Percentiles rank a stretch among this genome's conserved stretches.
Evolutionary conservation across 495 filamentous ascomycete genomes (phyloP).

Genomic region (Penicillium robsamsonii): DNA sequence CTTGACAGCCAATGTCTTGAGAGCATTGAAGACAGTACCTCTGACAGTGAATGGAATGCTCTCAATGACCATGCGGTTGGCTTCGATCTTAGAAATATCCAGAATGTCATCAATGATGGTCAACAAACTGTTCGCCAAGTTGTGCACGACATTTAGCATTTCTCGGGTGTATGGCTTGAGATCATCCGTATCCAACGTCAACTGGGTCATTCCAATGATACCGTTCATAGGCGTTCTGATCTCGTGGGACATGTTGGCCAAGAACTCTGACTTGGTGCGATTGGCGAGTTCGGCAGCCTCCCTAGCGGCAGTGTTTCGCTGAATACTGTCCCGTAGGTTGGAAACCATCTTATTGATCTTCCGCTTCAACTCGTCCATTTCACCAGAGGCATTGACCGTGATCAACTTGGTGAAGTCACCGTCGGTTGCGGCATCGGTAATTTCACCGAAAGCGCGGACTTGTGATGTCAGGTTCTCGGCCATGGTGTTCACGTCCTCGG

Average conservation of each 20-base stretch:
- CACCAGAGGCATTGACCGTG: slow-evolving; percentile 95
- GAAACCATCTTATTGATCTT: slow-evolving; percentile 99
- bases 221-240: slow-evolving; percentile 92
- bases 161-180: slow-evolving; percentile 93
- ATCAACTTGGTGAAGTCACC: slow-evolving; percentile 97
- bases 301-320: slow-evolving; percentile 93
- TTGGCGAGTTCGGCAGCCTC: slow-evolving; percentile 97
- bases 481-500: slow-evolving; percentile 98
- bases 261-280: slow-evolving; percentile 97
- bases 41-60: slow-evolving; percentile 95
- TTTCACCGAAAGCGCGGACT: slow-evolving; percentile 96
- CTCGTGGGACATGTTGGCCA: slow-evolving; percentile 99
- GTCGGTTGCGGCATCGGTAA: slow-evolving; percentile 93
- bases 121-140: slow-evolving; percentile 91
- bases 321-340: slow-evolving; percentile 92
- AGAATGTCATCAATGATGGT: slow-evolving; percentile 99
- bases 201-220: slow-evolving; percentile 93
- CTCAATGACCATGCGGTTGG: slow-evolving; percentile 99
- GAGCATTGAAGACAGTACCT: slow-evolving; percentile 93
- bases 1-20: slow-evolving; percentile 94
- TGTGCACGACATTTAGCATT: slow-evolving; percentile 98
- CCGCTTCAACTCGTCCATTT: slow-evolving; percentile 98
- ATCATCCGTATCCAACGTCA: slow-evolving; percentile 90
- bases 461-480: slow-evolving; percentile 96
- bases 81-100: slow-evolving; percentile 99